These are phyloP conservation scores for Pseudogymnoascus destructans DNA, from an alignment of 2,329 filamentous ascomycete genomes.

Conservation along the genomic window DNA sequence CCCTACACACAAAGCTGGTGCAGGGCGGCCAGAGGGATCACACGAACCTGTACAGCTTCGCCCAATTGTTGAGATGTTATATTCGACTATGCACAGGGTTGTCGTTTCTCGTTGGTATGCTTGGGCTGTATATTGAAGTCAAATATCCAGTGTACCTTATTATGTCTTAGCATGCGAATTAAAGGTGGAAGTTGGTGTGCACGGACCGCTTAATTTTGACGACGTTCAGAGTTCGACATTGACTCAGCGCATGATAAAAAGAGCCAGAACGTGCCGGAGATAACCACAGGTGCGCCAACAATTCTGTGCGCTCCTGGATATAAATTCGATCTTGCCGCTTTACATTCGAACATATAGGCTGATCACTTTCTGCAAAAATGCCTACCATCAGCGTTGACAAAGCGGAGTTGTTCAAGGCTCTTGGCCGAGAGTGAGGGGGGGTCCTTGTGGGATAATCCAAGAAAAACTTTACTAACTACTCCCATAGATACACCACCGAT, in stretches of 20 bases:
- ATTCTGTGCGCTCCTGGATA: constrained; percentile 12
- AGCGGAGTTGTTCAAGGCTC: constrained; percentile 83
- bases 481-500: constrained; percentile 65
- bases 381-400: constrained; percentile 96
- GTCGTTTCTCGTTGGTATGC: constrained; percentile 8
- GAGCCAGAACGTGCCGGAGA: constrained; percentile 9
- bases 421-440: constrained; percentile 67
- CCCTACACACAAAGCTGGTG: not conserved
- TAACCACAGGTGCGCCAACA: constrained; percentile 24
- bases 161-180: constrained; percentile 10
- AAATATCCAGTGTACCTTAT: constrained; percentile 9
- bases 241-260: constrained; percentile 10
- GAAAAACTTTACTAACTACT: constrained; percentile 17
- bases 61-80: constrained; percentile 8
- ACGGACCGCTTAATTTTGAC: constrained; percentile 8
- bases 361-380: constrained; percentile 43
- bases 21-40: not conserved
- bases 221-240: constrained; percentile 3
- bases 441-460: constrained; percentile 26
- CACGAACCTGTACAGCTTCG: constrained; percentile 7
- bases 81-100: constrained; percentile 9
- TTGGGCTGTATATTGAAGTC: constrained; percentile 7
- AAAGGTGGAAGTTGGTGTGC: constrained; percentile 9
- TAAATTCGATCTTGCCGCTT: not conserved
- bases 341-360: not conserved